Base-by-base conservation (phyloP, 495 filamentous ascomycete genomes). In the Aspergillus avenaceus region DNA sequence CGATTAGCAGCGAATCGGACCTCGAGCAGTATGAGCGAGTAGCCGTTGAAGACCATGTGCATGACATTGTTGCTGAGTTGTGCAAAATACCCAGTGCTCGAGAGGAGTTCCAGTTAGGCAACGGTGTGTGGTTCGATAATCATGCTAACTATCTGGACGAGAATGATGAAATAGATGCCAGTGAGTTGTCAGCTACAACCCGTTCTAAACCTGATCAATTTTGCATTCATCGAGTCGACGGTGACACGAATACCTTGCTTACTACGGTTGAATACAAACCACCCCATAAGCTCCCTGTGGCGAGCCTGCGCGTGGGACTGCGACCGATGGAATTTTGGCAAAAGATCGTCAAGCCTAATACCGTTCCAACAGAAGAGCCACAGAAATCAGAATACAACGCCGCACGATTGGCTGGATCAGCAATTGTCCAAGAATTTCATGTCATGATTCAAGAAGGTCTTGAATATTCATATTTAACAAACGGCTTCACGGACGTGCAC, bases 211-310 rank as follows among this genome's bases (percentile, higher is more conserved):
- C 57, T 0, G 57, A 63, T 40, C 51, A 61, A 40, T 61, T 50
- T 25, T 64, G 54, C 43, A 59, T 64, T 37, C 51, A 59, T 34
- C 54, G 55, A 19, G 40, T 50, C 12, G 51, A 60, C 32, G 43
- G 47, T 45, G 46, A 48, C 24, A 59, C 43, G 14, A 62, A 49
- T 40, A 60, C 56, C 41, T 37, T 67, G 18, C 56, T 64, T 38
- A 66, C 59, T 16, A 61, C 61, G 1, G 61, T 71, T 22, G 62
- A 69, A 44, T 68, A 70, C 47, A 72, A 72, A 45, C 59, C 67
- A 16, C 60, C 65, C 34, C 64, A 70, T 47, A 73, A 73, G 51
- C 55, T 71, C 1, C 55, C 65, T 12, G 52, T 60, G 16, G 59
- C 56, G 44, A 59, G 51, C 48, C 49, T 71, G 13, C 61, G 59